phyloP scores from a whole-genome alignment of 345 rosid genomes.

The Eucalyptus cloeziana region DNA sequence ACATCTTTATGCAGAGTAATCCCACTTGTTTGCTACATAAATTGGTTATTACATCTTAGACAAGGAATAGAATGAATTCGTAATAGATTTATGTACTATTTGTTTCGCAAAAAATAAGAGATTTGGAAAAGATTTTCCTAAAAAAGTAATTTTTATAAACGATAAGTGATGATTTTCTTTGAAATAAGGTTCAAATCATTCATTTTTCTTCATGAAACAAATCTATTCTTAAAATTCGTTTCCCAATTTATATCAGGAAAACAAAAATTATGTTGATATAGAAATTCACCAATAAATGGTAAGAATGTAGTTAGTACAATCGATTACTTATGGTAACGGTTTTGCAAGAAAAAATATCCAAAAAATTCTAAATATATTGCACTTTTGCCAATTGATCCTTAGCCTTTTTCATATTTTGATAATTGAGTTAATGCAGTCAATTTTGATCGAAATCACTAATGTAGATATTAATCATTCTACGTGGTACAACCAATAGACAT shows the following conservation, averaged over 20 bases:
- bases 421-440: fast-evolving
- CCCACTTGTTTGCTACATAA: not conserved
- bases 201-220: fast-evolving
- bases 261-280: not conserved
- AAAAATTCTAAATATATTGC: too few species aligned
- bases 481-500: fast-evolving
- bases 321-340: fast-evolving
- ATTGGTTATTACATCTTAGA: not conserved
- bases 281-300: not conserved
- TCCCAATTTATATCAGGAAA: not conserved
- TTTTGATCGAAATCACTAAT: fast-evolving
- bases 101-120: too few species aligned
- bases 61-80: not conserved
- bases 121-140: too few species aligned
- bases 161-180: too few species aligned
- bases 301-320: not conserved
- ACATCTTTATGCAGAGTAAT: not conserved
- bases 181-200: too few species aligned
- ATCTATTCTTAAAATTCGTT: not conserved
- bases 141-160: too few species aligned
- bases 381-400: too few species aligned
- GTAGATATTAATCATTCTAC: not conserved
- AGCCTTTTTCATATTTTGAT: too few species aligned
- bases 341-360: not conserved
- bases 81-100: too few species aligned